Percentiles rank a stretch among this genome's conserved stretches.
These are phyloP conservation scores for Neoarthrinium moseri DNA, from an alignment of 2,329 filamentous ascomycete genomes.

Conservation along the genomic window DNA sequence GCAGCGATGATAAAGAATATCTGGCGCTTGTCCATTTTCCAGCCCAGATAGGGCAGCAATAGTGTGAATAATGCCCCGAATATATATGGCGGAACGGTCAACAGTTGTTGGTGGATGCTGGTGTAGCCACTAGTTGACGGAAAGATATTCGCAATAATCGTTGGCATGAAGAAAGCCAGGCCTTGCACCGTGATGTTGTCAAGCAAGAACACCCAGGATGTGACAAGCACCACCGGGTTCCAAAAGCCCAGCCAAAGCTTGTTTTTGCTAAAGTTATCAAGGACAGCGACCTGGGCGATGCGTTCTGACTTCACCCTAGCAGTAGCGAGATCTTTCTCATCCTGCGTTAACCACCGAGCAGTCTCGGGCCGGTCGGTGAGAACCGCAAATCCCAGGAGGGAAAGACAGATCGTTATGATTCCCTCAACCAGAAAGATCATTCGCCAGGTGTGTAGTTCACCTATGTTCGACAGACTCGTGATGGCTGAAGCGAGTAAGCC, in stretches of 20 bases:
- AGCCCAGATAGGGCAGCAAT: constrained; percentile 59
- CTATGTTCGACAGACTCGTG: constrained; percentile 56
- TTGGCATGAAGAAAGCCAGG: constrained; percentile 68
- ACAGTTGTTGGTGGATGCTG: constrained; percentile 64
- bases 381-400: constrained; percentile 61
- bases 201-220: constrained; percentile 23
- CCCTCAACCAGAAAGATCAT: constrained; percentile 39
- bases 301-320: constrained; percentile 69
- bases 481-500: constrained; percentile 66
- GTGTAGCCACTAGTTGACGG: constrained; percentile 38
- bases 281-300: constrained; percentile 58
- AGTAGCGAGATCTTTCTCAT: constrained; percentile 66
- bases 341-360: constrained; percentile 62
- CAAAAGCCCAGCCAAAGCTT: constrained; percentile 64
- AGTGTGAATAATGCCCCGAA: constrained; percentile 68
- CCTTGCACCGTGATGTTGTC: constrained; percentile 65
- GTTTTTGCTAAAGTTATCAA: constrained; percentile 59
- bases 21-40: constrained; percentile 57
- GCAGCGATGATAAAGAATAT: constrained; percentile 60
- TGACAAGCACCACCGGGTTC: constrained; percentile 49
- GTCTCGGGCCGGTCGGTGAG: constrained; percentile 69
- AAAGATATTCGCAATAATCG: constrained; percentile 69
- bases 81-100: constrained; percentile 69
- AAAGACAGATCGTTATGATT: constrained; percentile 51
- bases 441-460: constrained; percentile 24